Conservation (phyloP, 2,329 filamentous ascomycete species). For the Fusarium sp. region DNA sequence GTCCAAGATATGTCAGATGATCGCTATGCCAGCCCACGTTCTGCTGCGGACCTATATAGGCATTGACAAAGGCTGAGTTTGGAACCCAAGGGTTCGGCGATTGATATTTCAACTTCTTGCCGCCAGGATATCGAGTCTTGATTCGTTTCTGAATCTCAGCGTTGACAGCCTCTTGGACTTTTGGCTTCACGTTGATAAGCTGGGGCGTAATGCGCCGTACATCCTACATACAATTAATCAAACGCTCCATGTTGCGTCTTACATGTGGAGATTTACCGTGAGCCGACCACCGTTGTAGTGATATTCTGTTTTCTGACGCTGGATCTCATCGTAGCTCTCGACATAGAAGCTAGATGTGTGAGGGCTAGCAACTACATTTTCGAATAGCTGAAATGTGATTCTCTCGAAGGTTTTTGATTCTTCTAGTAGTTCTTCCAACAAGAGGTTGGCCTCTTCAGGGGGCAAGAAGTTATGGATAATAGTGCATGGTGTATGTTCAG, state of each 20-base stretch:
- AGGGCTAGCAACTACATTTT: constrained; percentile 84
- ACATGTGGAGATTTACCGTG: constrained; percentile 59
- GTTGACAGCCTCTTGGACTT: constrained; percentile 82
- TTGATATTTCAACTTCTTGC: constrained; percentile 82
- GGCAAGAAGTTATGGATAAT: constrained; percentile 93
- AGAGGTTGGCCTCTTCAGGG: constrained; percentile 73
- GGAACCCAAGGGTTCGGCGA: constrained; percentile 79
- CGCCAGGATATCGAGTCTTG: constrained; percentile 71
- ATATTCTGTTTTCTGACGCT: constrained; percentile 80
- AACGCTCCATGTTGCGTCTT: neutral
- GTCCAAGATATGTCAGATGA: constrained; percentile 92
- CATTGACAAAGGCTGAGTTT: constrained; percentile 95
- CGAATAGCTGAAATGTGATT: constrained; percentile 86
- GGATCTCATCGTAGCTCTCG: constrained; percentile 75
- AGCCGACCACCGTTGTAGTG: constrained; percentile 84
- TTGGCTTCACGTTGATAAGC: constrained; percentile 75
- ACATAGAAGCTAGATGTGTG: constrained; percentile 90
- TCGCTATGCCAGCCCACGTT: constrained; percentile 94
- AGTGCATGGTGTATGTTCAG: constrained; percentile 86
- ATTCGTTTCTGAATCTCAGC: constrained; percentile 79
- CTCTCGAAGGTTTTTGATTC: constrained; percentile 79
- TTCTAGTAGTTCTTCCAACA: constrained; percentile 79
- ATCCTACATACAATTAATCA: constrained; percentile 61
- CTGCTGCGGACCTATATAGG: constrained; percentile 84
- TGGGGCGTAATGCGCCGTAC: constrained; percentile 81